Conservation (phyloP, 2,329 filamentous ascomycete species). For the Colletotrichum falcatum region DNA sequence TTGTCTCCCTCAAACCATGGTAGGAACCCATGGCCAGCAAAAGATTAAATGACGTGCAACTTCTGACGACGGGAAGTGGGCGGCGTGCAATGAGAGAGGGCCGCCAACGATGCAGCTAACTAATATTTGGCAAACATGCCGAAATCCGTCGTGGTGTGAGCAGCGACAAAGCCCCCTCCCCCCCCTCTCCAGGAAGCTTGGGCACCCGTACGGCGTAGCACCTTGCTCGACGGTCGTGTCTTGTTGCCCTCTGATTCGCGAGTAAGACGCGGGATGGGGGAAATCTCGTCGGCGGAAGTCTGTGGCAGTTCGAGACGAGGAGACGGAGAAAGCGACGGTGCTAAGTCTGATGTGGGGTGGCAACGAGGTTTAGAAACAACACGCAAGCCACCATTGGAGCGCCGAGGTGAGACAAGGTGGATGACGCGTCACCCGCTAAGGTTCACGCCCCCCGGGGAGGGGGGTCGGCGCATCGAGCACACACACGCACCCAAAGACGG, state of each 20-base stretch:
- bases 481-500: constrained; percentile 14
- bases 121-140: constrained; percentile 36
- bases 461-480: constrained; percentile 19
- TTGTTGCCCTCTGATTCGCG: constrained; percentile 28
- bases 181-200: constrained; percentile 19
- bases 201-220: background rate
- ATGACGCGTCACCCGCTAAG: constrained; percentile 41
- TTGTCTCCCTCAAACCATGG: background rate
- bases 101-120: constrained; percentile 22
- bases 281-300: background rate
- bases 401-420: constrained; percentile 39
- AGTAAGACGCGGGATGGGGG: constrained; percentile 24
- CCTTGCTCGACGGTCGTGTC: constrained; percentile 11
- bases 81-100: constrained; percentile 11
- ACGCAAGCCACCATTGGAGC: constrained; percentile 41
- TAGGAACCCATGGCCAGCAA: background rate
- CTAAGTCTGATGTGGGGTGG: constrained; percentile 39
- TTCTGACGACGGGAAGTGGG: constrained; percentile 19
- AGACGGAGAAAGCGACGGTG: constrained; percentile 8
- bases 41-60: background rate
- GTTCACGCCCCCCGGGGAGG: constrained; percentile 34
- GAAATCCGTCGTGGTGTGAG: constrained; percentile 35
- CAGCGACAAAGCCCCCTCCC: constrained; percentile 22
- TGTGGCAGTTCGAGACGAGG: constrained; percentile 37
- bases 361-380: constrained; percentile 39